Evolutionary conservation across 164 flowering plant genomes (phyloP).

Genomic region (Tinospora cordifolia): DNA sequence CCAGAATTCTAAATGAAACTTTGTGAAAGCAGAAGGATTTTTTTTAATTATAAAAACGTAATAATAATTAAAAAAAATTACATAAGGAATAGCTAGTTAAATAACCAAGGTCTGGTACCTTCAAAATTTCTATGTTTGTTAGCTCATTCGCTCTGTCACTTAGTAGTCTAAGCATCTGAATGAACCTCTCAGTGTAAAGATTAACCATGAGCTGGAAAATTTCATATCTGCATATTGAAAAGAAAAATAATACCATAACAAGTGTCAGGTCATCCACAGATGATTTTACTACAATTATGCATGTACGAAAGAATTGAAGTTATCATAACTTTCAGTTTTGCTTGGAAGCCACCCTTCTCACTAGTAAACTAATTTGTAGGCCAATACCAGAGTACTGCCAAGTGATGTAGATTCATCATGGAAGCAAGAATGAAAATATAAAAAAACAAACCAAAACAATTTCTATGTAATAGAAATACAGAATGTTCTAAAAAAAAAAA

Average conservation of each 20-base stretch:
- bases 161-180: constrained; percentile 90
- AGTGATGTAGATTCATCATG: no score
- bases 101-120: constrained; percentile 39
- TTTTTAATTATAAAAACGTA: no score
- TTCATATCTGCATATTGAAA: constrained; percentile 61
- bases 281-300: neutral
- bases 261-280: constrained; percentile 1
- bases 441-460: no score
- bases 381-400: no score
- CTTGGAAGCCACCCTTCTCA: neutral
- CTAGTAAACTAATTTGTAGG: neutral
- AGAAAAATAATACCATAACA: neutral
- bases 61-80: no score
- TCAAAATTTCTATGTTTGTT: constrained; percentile 83
- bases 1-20: no score
- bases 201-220: constrained; percentile 98
- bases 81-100: neutral
- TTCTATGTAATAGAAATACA: no score
- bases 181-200: constrained; percentile 94
- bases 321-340: neutral
- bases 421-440: no score
- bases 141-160: constrained; percentile 86
- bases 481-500: no score
- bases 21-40: no score
- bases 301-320: neutral